Percentiles rank a stretch among this genome's conserved stretches.
phyloP scores from a whole-genome alignment of 148 eudicot genomes.

The Spergularia bocconei region DNA sequence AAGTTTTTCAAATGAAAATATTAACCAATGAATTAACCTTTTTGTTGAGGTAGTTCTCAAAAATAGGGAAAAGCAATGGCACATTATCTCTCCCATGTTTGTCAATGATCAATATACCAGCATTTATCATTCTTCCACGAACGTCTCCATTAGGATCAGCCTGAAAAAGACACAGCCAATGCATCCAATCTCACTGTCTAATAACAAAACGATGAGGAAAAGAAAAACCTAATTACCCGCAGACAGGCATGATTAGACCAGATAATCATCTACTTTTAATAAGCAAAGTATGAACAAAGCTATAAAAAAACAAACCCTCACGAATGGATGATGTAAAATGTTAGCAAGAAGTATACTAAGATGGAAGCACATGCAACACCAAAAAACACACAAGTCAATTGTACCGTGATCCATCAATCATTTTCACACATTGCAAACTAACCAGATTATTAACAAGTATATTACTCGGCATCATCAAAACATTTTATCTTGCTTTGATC shows the following conservation, averaged over 20 bases:
- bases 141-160: slow-evolving; percentile 94
- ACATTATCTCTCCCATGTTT: slow-evolving; percentile 92
- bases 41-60: slow-evolving; percentile 94
- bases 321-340: neutral
- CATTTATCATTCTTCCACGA: slow-evolving; percentile 97
- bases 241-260: neutral
- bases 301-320: neutral
- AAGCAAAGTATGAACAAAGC: neutral
- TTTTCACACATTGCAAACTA: neutral
- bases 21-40: slow-evolving; percentile 47
- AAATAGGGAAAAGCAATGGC: slow-evolving; percentile 85
- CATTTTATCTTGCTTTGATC: too few relatives aligned
- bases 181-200: neutral
- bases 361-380: neutral
- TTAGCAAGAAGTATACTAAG: neutral
- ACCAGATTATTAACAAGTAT: neutral
- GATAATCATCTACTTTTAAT: neutral
- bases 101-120: slow-evolving; percentile 90
- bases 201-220: neutral
- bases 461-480: too few relatives aligned
- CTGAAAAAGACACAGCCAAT: slow-evolving; percentile 43
- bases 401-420: neutral
- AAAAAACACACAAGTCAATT: neutral
- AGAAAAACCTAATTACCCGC: neutral
- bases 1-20: neutral